Conservation (phyloP, 345 rosid genomes). For the Erodium maritimum region DNA sequence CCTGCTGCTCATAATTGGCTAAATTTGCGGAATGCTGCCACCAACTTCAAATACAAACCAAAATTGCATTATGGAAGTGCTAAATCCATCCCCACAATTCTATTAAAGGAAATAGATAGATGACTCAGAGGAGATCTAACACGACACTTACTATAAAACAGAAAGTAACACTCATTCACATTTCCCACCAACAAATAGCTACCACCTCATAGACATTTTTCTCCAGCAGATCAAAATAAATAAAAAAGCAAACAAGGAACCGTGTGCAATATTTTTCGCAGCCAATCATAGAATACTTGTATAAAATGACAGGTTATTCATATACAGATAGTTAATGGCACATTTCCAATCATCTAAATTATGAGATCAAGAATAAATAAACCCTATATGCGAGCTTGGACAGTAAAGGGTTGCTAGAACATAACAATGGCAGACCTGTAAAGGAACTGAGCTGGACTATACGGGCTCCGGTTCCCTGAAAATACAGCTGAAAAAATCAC, state of each 20-base stretch:
- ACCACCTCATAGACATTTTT: too few relatives aligned
- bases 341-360: too few relatives aligned
- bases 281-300: background rate
- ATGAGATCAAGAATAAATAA: background rate
- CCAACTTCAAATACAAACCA: constrained; percentile 55
- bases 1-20: constrained; percentile 85
- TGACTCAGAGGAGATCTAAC: constrained; percentile 8
- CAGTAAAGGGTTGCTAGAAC: background rate
- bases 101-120: background rate
- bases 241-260: too few relatives aligned
- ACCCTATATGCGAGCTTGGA: background rate
- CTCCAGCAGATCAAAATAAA: too few relatives aligned
- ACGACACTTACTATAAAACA: constrained; percentile 1
- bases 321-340: background rate
- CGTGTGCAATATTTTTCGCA: background rate
- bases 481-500: constrained; percentile 59
- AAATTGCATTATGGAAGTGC: constrained; percentile 9
- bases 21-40: constrained; percentile 79
- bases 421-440: constrained; percentile 41
- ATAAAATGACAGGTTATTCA: background rate
- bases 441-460: constrained; percentile 84
- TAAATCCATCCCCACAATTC: background rate
- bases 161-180: background rate
- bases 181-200: background rate
- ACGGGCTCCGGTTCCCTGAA: constrained; percentile 64